Percentiles rank a stretch among this genome's conserved stretches.
Evolutionary conservation across 2,329 filamentous ascomycete genomes (phyloP).

Genomic region (Alternaria consortialis): DNA sequence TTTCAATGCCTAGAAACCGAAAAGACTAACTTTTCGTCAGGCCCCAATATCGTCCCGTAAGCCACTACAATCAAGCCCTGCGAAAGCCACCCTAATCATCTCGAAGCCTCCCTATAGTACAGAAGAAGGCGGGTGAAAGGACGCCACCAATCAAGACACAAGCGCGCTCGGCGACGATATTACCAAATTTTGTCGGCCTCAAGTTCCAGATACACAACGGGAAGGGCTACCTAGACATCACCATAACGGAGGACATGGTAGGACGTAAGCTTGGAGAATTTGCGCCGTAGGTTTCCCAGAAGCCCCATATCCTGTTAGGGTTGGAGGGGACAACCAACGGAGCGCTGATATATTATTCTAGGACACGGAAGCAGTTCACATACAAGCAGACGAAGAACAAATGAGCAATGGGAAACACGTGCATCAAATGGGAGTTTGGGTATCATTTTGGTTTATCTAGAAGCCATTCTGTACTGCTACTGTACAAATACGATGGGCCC

Average conservation of each 20-base stretch:
- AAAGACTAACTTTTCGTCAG: conserved; percentile 51
- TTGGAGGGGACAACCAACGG: neutral
- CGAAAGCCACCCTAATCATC: conserved; percentile 34
- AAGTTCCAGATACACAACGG: conserved; percentile 93
- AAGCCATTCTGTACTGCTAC: conserved; percentile 42
- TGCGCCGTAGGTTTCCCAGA: conserved; percentile 69
- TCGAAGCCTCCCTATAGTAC: conserved; percentile 69
- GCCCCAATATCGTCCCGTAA: conserved; percentile 76
- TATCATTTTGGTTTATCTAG: conserved; percentile 45
- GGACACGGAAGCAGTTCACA: conserved; percentile 72
- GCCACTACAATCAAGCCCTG: conserved; percentile 38
- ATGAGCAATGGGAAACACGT: conserved; percentile 48
- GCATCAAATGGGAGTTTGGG: conserved; percentile 48
- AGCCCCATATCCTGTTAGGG: neutral
- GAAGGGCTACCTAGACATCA: conserved; percentile 82
- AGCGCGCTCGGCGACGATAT: conserved; percentile 85
- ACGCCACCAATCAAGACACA: conserved; percentile 82
- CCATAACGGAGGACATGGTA: conserved; percentile 94
- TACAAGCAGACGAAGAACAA: conserved; percentile 78
- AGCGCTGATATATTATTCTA: conserved; percentile 43
- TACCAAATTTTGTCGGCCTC: conserved; percentile 90
- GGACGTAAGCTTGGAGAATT: conserved; percentile 96
- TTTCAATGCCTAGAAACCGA: conserved; percentile 61
- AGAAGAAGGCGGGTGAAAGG: conserved; percentile 67
- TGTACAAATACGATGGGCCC: conserved; percentile 44